Conservation (phyloP, 768 basidiomycete species). For the Naematelia aurantialba region DNA sequence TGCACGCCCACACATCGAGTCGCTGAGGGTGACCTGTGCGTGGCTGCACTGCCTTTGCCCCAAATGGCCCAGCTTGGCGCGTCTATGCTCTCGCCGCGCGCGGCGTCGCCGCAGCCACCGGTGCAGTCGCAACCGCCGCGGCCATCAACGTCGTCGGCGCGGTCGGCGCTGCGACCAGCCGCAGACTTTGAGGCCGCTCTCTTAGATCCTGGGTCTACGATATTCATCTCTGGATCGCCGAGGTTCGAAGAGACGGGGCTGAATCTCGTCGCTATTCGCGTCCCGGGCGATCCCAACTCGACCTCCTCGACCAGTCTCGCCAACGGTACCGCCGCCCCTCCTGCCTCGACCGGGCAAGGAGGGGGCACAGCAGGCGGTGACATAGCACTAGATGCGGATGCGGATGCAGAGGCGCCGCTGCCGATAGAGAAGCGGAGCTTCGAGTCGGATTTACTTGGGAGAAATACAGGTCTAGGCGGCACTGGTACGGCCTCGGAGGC, state of each 20-base stretch:
- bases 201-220: conserved; percentile 16
- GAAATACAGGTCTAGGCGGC: neutral
- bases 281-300: neutral
- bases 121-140: conserved; percentile 20
- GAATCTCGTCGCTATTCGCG: neutral
- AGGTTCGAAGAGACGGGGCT: neutral
- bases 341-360: neutral
- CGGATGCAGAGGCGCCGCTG: conserved; percentile 16
- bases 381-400: neutral
- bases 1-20: too few species aligned
- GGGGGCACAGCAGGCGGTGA: neutral
- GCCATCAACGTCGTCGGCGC: conserved; percentile 19
- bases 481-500: neutral
- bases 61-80: neutral
- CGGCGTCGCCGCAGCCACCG: neutral
- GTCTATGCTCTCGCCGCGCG: neutral
- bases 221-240: conserved; percentile 18
- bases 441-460: conserved; percentile 30
- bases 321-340: neutral
- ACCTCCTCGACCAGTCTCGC: neutral
- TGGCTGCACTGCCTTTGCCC: neutral
- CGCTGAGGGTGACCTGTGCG: too few species aligned
- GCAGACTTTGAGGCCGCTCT: conserved; percentile 26
- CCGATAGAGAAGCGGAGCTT: conserved; percentile 33
- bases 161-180: conserved; percentile 10